phyloP scores from a whole-genome alignment of 192 early-diverging fungal species.

The Rhizophagus clarus region DNA sequence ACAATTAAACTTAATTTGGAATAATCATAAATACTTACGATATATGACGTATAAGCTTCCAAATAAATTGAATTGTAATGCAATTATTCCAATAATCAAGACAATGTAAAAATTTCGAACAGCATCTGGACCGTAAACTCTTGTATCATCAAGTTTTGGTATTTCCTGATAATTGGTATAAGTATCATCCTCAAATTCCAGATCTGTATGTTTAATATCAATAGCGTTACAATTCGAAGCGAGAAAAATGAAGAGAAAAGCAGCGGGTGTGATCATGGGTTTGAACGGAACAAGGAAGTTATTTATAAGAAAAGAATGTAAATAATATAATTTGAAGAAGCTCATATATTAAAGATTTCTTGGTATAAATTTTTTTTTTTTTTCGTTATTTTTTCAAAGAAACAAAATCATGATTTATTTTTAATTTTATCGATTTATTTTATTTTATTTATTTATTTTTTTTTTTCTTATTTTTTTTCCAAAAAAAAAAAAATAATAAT shows the following conservation, averaged over 20 bases:
- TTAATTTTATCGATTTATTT: too few species aligned
- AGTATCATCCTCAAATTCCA: neutral
- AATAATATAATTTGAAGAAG: too few species aligned
- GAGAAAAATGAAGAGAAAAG: neutral
- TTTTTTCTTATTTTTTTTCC: too few species aligned
- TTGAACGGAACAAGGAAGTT: neutral
- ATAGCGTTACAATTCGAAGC: neutral
- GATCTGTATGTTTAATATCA: neutral
- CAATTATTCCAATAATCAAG: neutral
- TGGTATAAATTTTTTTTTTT: too few species aligned
- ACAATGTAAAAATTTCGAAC: neutral
- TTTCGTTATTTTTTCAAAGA: too few species aligned
- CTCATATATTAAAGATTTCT: too few species aligned
- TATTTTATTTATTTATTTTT: too few species aligned
- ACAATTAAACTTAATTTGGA: neutral
- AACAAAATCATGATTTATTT: too few species aligned
- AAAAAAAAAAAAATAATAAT: too few species aligned
- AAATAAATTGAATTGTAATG: neutral
- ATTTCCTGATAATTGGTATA: neutral
- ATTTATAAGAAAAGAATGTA: neutral
- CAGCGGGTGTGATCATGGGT: neutral
- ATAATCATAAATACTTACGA: neutral
- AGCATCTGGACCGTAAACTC: neutral
- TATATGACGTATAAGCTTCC: slow-evolving; percentile 9
- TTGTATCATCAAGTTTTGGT: neutral